Evolutionary conservation across 768 basidiomycete species (phyloP), one percentile per base, ranked within the genome.

Genomic region (Cytidiella melzeri): DNA sequence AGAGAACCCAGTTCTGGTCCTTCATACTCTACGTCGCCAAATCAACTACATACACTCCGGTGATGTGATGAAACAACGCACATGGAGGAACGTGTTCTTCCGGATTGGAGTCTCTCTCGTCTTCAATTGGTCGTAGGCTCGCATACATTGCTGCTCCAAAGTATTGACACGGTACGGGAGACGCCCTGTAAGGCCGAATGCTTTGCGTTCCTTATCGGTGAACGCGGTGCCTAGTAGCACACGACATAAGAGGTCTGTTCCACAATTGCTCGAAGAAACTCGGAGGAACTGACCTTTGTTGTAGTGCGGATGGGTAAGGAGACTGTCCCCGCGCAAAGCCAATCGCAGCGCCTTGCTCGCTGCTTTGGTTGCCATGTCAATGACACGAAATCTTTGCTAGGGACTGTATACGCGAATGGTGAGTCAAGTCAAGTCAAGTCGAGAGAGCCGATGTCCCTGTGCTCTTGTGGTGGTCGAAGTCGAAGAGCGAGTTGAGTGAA

Each of bases 1-100:
- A 92, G 23, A 92, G 68, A 0, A 85, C 82, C 79, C 80, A 79
- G 55, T 87, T 88, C 71, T 89, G 87, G 18, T 77, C 80, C 63
- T 83, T 84, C 60, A 87, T 59, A 49, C 79, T 81, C 53, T 55
- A 34, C 13, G 40, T 36, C 37, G 9, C 3, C 1, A 21, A 5
- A 10, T 12, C 15, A 19, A 39, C 4, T 10, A 34, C 25, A 23
- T 13, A 13, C 30, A 24, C 11, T 18, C 30, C 20, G 40, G 27
- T 28, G 1, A 3, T 30, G n/a, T n/a, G n/a, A n/a, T n/a, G n/a
- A n/a, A n/a, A n/a, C n/a, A 9, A 49, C 49, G 5, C 15, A 52
- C 51, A 64, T 82, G 81, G 50, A 85, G 52, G 61, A 91, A 91
- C 1, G 78, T 75, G 61, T 89, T 88, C 70, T 84, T 83, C 40